Base-by-base conservation (phyloP, 2,329 filamentous ascomycete genomes). In the Curvularia lunata region DNA sequence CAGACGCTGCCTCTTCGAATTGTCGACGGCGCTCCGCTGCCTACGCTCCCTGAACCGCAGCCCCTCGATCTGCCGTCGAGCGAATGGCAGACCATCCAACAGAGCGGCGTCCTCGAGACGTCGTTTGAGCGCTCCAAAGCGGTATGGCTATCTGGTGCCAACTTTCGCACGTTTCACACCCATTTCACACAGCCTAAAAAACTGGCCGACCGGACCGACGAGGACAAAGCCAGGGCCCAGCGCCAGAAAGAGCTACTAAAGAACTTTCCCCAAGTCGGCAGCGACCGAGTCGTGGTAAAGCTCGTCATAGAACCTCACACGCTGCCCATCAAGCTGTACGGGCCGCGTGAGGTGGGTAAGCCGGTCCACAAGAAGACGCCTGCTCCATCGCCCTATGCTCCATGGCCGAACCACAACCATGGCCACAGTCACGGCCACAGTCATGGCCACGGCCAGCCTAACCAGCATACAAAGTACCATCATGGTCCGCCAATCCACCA, bases 301-400 rank as follows among this genome's bases (percentile, higher is more conserved):
- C 86, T 96, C 61, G 89, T 86, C 21, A 86, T 93, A 58, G 91
- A 93, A 74, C 91, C 91, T 43, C 90, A 95, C 71, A 85, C 90
- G 42, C 86, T 95, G 66, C 89, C 92, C 64, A 90, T 90, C 55
- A 64, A 66, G 28, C 68, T 76, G 28, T 76, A 73, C 58, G 74
- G 68, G 8, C 71, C 74, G 3, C 62, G 67, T 1, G 73, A 76
- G 58, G 59, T 64, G 18, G 59, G 58, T 28, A 60, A 70, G 27
- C 52, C 66, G 23, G 56, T 59, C 3, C 71, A 64, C 28, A 75
- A 72, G 66, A 76, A 74, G 61, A 50, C 63, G n/a, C 58, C 72
- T 21, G 47, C 58, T 9, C 51, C 63, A 16, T 67, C 71, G 2
- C 60, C 61, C 10, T 76, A 76, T 48, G 69, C 71, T 1, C 63